Evolutionary conservation across 306 rosid genomes (phyloP), one percentile per base, ranked within the genome.

Genomic region (Dicorynia guianensis): DNA sequence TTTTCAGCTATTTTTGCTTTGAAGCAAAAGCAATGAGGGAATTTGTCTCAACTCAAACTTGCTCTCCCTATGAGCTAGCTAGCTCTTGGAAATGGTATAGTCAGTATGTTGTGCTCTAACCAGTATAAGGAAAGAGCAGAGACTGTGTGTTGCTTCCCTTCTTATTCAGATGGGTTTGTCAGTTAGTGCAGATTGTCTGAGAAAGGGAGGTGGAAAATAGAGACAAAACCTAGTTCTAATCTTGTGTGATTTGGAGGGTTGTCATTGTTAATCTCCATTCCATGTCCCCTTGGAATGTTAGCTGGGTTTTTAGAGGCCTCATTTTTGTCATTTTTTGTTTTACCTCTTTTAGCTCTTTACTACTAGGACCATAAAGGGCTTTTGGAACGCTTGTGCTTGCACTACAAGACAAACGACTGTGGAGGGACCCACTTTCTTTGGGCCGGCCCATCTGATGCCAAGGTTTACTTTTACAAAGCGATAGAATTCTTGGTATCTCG

Each of bases 401-500:
- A n/a, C 5, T 49, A 78, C 10, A 74, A 34, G 78, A 81, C 81
- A 71, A 83, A 48, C 14, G 5, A 3, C 14, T 60, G 0, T 25
- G 13, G 59, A 8, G 75, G 87, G 70, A 9, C 85, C 84, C 88
- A 84, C 80, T 17, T 52, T 49, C 19, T 67, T 80, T 81, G 89
- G 90, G 93, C 92, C 93, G 93, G 93, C 93, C 90, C 89, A 81
- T 55, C 80, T 76, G 48, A 30, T 54, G 36, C 83, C 90, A 79
- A 85, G 75, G 83, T 46, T 42, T 39, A 69, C 79, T 7, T 71
- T 52, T 58, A 57, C 72, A 49, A 42, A 25, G 43, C 10, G 36
- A 6, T 7, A 34, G 18, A 12, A 57, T 42, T 55, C 46, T 25
- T 35, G 54, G 12, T 42, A 53, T 19, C 39, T 46, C 9, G 47